phyloP scores from a whole-genome alignment of 208 protist genomes.

The Trypanosoma lewisi region DNA sequence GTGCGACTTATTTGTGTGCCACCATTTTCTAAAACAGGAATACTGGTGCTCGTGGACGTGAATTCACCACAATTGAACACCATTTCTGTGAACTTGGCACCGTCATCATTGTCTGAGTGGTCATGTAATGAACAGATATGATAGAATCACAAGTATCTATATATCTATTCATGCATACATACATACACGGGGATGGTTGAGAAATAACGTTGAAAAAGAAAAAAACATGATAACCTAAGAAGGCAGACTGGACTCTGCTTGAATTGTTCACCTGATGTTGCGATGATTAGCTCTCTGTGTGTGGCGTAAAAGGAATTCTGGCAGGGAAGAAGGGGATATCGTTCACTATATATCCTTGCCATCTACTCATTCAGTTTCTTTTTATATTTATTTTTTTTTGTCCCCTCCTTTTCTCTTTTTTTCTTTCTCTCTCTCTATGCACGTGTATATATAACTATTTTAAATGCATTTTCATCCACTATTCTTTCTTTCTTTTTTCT shows the following conservation, averaged over 20 bases:
- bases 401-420: slow-evolving; percentile 1
- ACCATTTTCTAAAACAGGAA: slow-evolving; percentile 54
- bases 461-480: too few species aligned
- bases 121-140: not conserved
- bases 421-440: not conserved
- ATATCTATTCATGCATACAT: too few species aligned
- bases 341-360: not conserved
- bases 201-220: not conserved
- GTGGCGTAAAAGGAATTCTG: too few species aligned
- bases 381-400: not conserved
- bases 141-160: too few species aligned
- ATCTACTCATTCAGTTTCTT: not conserved
- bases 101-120: not conserved
- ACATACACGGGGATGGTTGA: too few species aligned
- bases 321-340: too few species aligned
- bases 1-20: slow-evolving; percentile 81
- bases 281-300: too few species aligned
- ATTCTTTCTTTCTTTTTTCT: too few species aligned
- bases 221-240: not conserved
- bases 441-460: not conserved
- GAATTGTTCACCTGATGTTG: too few species aligned
- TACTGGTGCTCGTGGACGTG: slow-evolving; percentile 76
- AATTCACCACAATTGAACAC: slow-evolving; percentile 69
- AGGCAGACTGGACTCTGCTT: too few species aligned
- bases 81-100: slow-evolving; percentile 24